Percentiles rank a stretch among this genome's conserved stretches.
Evolutionary conservation across 257 asterid genomes (phyloP).

Genomic region (Solanum rostratum): DNA sequence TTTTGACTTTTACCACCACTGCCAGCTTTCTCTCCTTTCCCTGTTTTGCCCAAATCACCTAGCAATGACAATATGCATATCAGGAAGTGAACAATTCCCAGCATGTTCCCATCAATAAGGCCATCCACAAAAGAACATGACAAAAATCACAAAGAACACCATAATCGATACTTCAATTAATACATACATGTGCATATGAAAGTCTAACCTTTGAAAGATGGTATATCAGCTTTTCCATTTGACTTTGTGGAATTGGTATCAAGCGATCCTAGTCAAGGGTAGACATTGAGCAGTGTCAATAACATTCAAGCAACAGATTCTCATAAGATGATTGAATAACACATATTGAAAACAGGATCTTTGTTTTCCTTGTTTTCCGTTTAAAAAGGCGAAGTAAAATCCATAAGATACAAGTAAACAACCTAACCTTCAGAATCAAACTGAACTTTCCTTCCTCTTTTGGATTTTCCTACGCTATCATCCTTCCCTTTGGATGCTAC

Average conservation of each 20-base stretch:
- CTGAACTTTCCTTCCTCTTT: constrained; percentile 58
- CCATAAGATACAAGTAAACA: neutral
- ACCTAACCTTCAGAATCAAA: constrained; percentile 49
- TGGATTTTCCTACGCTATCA: constrained; percentile 32
- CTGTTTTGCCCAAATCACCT: constrained; percentile 33
- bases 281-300: neutral
- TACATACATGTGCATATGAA: neutral
- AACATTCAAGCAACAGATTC: neutral
- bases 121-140: neutral
- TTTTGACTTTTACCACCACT: constrained; percentile 36
- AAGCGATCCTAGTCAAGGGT: constrained; percentile 21
- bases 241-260: constrained; percentile 20
- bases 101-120: neutral
- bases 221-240: constrained; percentile 31
- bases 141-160: neutral
- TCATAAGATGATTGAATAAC: neutral
- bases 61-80: neutral
- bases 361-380: neutral
- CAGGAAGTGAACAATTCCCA: neutral
- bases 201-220: constrained; percentile 29
- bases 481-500: constrained; percentile 40
- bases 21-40: constrained; percentile 49
- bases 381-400: neutral
- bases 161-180: neutral
- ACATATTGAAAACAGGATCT: neutral